Evolutionary conservation across 208 protist genomes (phyloP).

Genomic region (Crithidia mellificae): DNA sequence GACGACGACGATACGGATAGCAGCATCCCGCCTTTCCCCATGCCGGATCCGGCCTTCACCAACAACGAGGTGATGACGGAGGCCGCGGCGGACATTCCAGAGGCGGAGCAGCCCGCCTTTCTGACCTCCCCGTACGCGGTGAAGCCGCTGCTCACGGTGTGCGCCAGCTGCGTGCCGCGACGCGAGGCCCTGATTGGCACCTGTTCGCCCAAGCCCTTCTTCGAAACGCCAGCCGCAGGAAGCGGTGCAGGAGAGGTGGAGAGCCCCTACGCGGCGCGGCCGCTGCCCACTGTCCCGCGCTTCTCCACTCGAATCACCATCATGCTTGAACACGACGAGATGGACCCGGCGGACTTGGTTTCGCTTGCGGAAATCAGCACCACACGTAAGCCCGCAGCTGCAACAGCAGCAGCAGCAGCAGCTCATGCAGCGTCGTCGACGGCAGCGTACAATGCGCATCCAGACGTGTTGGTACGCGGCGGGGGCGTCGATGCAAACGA

Average conservation of each 20-base stretch:
- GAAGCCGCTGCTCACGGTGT: constrained; percentile 73
- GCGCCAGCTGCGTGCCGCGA: constrained; percentile 75
- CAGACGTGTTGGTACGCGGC: constrained; percentile 20
- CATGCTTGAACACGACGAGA: constrained; percentile 76
- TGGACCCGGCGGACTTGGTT: constrained; percentile 64
- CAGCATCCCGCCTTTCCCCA: constrained; percentile 7
- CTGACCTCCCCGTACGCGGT: constrained; percentile 55
- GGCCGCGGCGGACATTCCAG: not conserved
- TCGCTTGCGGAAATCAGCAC: constrained; percentile 65
- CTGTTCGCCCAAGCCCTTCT: constrained; percentile 24
- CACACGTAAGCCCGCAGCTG: constrained; percentile 15
- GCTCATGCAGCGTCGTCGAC: not conserved
- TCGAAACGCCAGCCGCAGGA: not conserved
- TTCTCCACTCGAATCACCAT: constrained; percentile 77
- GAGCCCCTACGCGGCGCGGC: constrained; percentile 29
- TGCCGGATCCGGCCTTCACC: constrained; percentile 1
- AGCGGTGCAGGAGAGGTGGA: not conserved
- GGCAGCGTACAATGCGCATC: not conserved
- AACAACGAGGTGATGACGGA: constrained; percentile 13
- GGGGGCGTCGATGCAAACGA: constrained; percentile 11
- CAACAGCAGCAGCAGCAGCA: constrained; percentile 1
- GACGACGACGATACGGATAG: constrained; percentile 28
- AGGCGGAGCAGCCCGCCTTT: constrained; percentile 17
- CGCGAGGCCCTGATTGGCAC: constrained; percentile 62
- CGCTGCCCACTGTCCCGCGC: constrained; percentile 67